A percentile compares a stretch with the other conserved stretches of the same genome.
Conservation (phyloP, 75 land plant species). For the Cupressus sempervirens region DNA sequence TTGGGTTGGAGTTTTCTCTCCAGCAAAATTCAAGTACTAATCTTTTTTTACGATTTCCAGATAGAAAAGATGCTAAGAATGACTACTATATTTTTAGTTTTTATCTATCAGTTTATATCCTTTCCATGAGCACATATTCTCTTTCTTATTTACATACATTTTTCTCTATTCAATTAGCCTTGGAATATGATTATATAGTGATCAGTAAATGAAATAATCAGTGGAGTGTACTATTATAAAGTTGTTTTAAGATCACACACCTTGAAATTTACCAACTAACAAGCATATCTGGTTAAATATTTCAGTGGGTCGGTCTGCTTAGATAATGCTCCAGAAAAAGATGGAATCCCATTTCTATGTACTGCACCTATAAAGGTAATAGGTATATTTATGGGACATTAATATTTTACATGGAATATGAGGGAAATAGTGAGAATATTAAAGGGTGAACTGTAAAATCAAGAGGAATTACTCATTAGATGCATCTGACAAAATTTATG, state of each 20-base stretch:
- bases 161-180: not conserved
- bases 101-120: not conserved
- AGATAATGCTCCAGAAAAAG: not conserved
- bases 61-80: not conserved
- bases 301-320: slow-evolving; percentile 13
- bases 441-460: not conserved
- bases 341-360: slow-evolving; percentile 4
- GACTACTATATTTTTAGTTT: not conserved
- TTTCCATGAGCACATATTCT: not conserved
- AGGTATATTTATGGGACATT: not conserved
- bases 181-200: not conserved
- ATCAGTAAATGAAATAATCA: not conserved
- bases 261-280: not conserved
- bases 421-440: not conserved
- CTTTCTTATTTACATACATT: not conserved
- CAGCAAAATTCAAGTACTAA: slow-evolving; percentile 77
- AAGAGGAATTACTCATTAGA: not conserved
- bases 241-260: not conserved
- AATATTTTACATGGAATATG: not conserved
- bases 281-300: not conserved
- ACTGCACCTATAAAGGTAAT: slow-evolving; percentile 17
- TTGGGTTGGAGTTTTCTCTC: slow-evolving; percentile 98
- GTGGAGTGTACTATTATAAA: not conserved
- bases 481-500: not conserved
- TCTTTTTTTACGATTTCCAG: not conserved